A percentile compares a stretch with the other conserved stretches of the same genome.
phyloP scores from a whole-genome alignment of 805 yeast species.

The Lipomyces lipofer region DNA sequence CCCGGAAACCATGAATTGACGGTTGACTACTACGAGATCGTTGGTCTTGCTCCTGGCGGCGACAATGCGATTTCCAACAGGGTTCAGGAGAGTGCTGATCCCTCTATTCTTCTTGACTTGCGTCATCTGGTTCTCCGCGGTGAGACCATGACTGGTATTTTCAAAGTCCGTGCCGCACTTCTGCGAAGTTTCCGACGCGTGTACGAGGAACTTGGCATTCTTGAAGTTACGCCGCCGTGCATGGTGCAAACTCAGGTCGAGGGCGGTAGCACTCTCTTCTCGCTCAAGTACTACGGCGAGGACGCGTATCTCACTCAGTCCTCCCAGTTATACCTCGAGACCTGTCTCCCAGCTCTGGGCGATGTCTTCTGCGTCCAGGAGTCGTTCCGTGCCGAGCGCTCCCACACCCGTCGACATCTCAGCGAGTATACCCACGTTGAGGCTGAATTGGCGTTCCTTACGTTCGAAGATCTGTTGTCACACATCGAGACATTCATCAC shows the following conservation, averaged over 20 bases:
- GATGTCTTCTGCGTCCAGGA: constrained; percentile 98
- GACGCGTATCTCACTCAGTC: constrained; percentile 96
- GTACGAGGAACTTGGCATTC: constrained; percentile 67
- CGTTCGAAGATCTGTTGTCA: constrained; percentile 78
- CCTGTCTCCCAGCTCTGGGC: constrained; percentile 93
- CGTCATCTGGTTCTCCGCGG: constrained; percentile 97
- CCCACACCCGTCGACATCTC: constrained; percentile 97
- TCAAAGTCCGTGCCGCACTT: constrained; percentile 89
- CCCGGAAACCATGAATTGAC: constrained; percentile 95
- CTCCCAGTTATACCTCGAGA: constrained; percentile 94
- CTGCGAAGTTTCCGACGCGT: constrained; percentile 73
- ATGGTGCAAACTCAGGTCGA: constrained; percentile 99
- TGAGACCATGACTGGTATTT: constrained; percentile 85
- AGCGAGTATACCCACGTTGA: constrained; percentile 97
- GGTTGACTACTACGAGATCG: constrained; percentile 84
- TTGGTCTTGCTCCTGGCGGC: constrained; percentile 95
- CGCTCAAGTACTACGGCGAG: constrained; percentile 92
- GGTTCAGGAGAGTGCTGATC: constrained; percentile 81
- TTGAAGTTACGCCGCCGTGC: constrained; percentile 98
- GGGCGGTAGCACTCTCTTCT: constrained; percentile 96
- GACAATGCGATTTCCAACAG: constrained; percentile 94
- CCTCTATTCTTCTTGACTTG: constrained; percentile 86
- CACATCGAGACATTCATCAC: constrained; percentile 83
- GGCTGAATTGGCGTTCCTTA: constrained; percentile 84
- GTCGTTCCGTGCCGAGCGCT: constrained; percentile 98